Base-by-base conservation (phyloP, 1,284 basidiomycete genomes). In the Apiotrichum akiyoshidainum region DNA sequence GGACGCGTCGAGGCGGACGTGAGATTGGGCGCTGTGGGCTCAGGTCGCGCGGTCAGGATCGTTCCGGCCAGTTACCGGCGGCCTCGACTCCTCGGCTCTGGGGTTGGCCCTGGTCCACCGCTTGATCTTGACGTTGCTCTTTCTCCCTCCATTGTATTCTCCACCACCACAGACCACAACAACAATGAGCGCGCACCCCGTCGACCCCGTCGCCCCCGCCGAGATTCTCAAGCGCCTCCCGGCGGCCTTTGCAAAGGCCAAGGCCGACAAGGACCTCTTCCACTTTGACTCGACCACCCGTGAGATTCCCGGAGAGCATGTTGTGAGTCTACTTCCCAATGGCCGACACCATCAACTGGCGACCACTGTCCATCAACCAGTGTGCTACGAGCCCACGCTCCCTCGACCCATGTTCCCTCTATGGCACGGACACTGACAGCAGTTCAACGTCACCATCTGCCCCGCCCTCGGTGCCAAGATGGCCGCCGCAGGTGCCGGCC, bases 391-490 rank as follows among this genome's bases (percentile, higher is more conserved):
- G 3, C 26, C 7, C 26, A 31, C 26, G 4, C 26, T 31, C 26
- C 4, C 26, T 7, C 7, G 26, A 7, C 26, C 26, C 7, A 31
- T 31, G 26, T 4, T n/a, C n/a, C 26, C 26, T 31, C 26, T 31
- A 31, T 31, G 26, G 26, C 26, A 46, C 9, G 44, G 9, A 21
- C 46, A n/a, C 34, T 40, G 11, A n/a, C 51, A 63, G 17, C 46
- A 94, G 91, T 92, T 89, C 75, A 83, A 92, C 75, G 83, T 94
- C 57, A 82, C 87, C 58, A 74, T 89, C 21, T 93, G 91, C 69
- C 88, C 89, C 21, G 88, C 89, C 0, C 78, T 94, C 41, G 85
- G 87, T 70, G 31, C 61, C 71, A 53, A 57, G 51, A 37, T 48
- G 31, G 52, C 54, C 9, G 49, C 31, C 8, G 48, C 44, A 11